Evolutionary conservation across 2,329 filamentous ascomycete species (phyloP), one percentile per base, ranked within the genome.

Genomic region (Epichloe hybrida): DNA sequence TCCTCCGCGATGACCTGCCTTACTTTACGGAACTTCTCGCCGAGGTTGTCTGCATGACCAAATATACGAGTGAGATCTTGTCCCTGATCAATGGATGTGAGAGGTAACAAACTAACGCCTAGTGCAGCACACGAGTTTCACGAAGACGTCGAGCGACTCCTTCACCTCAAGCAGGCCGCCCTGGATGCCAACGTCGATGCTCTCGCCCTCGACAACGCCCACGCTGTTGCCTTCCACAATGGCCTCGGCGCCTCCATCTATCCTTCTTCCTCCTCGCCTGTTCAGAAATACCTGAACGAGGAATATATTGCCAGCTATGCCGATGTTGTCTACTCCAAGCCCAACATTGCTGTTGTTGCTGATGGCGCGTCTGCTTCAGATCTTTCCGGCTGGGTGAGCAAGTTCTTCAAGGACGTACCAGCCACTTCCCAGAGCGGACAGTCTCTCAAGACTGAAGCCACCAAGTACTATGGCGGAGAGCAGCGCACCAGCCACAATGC

Each of bases 21-120:
- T 98, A 97, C 80, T 98, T 95, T 70, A 81, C 89, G 64, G 93
- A 98, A 76, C 79, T 98, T 58, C 80, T 98, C 60, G 88, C 85
- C 64, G 94, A 98, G 76, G 86, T 96, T 62, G 77, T 93, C 63
- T 83, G 84, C 55, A 75, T 87, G 71, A 95, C 91, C 61, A 93
- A 88, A 73, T 98, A 88, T 69, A 81, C 83, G 57, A 76, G 82
- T 86, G 72, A 71, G 80, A 59, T 21, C 11, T 40, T 23, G 36
- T 42, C 46, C 20, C 31, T 36, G 41, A 17, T 23, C n/a, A 31
- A 45, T 68, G 55, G 38, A 50, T 37, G 49, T 50, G 36, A 31
- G 46, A 48, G 2, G 15, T 27, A 3, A 31, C 5, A 21, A 20
- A 31, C 38, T 40, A 51, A 45, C 47, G 42, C 31, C 35, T 35